Base-by-base conservation (phyloP, 2,329 filamentous ascomycete species). In the Cercospora sp. region DNA sequence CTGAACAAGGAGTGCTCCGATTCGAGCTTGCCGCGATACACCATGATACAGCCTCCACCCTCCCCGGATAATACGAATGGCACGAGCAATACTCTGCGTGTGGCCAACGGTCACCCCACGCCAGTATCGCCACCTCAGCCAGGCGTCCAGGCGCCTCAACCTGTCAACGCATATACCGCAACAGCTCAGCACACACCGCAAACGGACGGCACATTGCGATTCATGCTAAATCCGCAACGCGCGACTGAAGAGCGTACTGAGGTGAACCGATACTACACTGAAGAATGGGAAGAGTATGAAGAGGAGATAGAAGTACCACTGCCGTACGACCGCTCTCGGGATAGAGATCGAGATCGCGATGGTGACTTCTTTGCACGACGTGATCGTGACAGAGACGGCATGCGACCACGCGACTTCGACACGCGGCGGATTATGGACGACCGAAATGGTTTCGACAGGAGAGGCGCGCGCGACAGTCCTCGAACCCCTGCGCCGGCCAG, bases 211-310 rank as follows among this genome's bases (percentile, higher is more conserved):
- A 97, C 94, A 0, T 88, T 96, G 72, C 88, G 95, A 6, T 98
- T 97, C 78, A 92, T 97, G 80, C 89, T 98, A 60, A 91, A 97
- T 71, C 88, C 90, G 0, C 89, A 90, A 64, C 87, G 90, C 60
- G 93, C 93, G 1, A 85, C 86, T 58, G 84, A 85, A 16, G 95
- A 99, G 80, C 87, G 88, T 73, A 84, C 85, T 12, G 84, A 86
- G 12, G 90, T 94, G 1, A 84, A 85, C 3, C 84, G 86, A 60
- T 93, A 90, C 78, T 92, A 90, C 76, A 87, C 86, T 51, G 87
- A 90, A 53, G 90, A 93, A 75, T 92, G 88, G 74, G 91, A 93
- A 72, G 91, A 93, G 76, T 89, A 90, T 74, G 89, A 91, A 76
- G 83, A 91, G 51, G 92, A 96, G 76, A 88, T 93, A 26, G 92